Conservation (phyloP, 306 rosid genomes). For the Gleditsia sinensis region DNA sequence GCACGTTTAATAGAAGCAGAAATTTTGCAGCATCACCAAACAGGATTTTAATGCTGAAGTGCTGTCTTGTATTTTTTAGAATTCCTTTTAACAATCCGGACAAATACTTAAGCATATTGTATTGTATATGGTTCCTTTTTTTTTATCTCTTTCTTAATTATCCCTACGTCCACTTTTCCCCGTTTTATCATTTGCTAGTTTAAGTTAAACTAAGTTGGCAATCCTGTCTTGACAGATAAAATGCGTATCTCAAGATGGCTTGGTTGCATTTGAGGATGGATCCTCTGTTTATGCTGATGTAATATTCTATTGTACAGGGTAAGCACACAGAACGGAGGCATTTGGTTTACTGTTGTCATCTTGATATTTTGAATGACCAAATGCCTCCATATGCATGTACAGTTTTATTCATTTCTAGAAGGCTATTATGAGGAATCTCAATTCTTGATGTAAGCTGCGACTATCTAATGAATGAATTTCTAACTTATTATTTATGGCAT, state of each 20-base stretch:
- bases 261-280: conserved; percentile 46
- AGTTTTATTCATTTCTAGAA: neutral
- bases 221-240: conserved; percentile 35
- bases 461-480: neutral
- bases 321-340: no score
- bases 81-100: neutral
- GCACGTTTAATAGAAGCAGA: no score
- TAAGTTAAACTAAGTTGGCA: neutral
- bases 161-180: neutral
- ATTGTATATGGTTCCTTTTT: neutral
- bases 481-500: neutral
- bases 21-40: no score
- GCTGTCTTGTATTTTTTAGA: no score
- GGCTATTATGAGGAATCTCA: neutral
- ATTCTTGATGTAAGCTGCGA: neutral
- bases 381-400: conserved; percentile 1
- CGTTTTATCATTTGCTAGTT: neutral
- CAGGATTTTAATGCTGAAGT: no score
- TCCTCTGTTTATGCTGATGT: conserved; percentile 40
- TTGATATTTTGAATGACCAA: no score
- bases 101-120: neutral
- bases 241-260: conserved; percentile 37
- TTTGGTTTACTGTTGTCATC: no score
- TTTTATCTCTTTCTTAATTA: neutral
- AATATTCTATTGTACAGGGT: conserved; percentile 48